Percentiles rank a stretch among this genome's conserved stretches.
Evolutionary conservation across 305 asterid species (phyloP).

Genomic region (Lippia alba): DNA sequence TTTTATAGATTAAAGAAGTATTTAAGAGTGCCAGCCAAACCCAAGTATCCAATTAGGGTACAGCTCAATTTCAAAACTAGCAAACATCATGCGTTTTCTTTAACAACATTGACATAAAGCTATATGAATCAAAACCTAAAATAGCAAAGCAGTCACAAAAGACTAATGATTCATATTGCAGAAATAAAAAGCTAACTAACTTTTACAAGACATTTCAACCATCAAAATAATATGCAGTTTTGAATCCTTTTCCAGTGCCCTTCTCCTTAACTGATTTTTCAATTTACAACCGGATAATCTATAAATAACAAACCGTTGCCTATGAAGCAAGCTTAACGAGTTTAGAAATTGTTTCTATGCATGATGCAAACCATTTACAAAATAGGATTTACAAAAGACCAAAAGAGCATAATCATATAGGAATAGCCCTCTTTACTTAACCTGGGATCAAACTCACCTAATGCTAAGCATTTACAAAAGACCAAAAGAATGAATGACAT

Average conservation of each 20-base stretch:
- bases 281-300: not conserved
- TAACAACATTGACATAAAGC: constrained; percentile 7
- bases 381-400: too few relatives aligned
- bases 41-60: not conserved
- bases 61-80: not conserved
- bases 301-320: not conserved
- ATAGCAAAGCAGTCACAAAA: not conserved
- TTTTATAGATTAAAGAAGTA: not conserved
- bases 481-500: not conserved
- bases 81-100: not conserved
- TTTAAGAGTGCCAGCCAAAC: not conserved
- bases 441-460: constrained; percentile 13
- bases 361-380: not conserved
- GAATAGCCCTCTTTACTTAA: not conserved
- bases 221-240: constrained; percentile 9
- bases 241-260: not conserved
- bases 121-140: not conserved
- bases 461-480: constrained; percentile 12
- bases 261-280: not conserved
- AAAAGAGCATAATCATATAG: not conserved
- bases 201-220: not conserved
- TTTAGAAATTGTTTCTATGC: not conserved
- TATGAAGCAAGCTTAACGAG: not conserved
- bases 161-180: not conserved
- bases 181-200: constrained; percentile 2